Base-by-base conservation (phyloP, 768 basidiomycete genomes). In the Hygrophorus russula region DNA sequence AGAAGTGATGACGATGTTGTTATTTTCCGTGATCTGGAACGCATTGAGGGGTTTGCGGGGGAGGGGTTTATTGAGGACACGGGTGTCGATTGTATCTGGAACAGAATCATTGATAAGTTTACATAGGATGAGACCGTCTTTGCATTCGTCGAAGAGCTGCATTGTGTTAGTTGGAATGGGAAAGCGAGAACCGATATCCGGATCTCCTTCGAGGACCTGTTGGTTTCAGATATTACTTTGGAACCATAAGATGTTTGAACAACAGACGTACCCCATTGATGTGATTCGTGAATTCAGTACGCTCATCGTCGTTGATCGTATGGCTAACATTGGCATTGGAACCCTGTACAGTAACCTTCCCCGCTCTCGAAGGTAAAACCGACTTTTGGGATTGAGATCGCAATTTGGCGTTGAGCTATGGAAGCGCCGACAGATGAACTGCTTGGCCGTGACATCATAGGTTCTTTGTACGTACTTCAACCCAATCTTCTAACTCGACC, bases 81-180 rank as follows among this genome's bases (percentile, higher is more conserved):
- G 94, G 48, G 80, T 86, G 65, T 98, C 94, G 66, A 99, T 99
- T 5, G 96, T 99, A 63, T 98, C 94, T 9, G 96, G 94, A 3
- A 99, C 96, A 35, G 96, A 94, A 66, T 99, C 94, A 63, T 99
- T 94, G 73, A 98, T 91, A 51, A 98, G 82, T 73, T 97, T 98
- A 65, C 87, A 96, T 24, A 99, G 83, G 53, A 99, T 80, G 57
- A 99, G 70, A 49, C 94, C 96, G 56, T 99, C 94, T 56, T 83
- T 78, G 63, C 83, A 87, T 62, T 98, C 96, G 57, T 98, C 96
- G 56, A 98, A 98, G 50, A 99, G 73, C 53, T 99, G 96, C 93
- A 98, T 96, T 14, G 92, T 97, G 44, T 89, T 75, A 6, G 91
- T 93, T 0, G 92, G 93, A 49, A 98, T 94, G 4, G 93, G 94